Evolutionary conservation across 192 early-diverging fungal genomes (phyloP), one percentile per base, ranked within the genome.

Genomic region (Backusella psychrophila): DNA sequence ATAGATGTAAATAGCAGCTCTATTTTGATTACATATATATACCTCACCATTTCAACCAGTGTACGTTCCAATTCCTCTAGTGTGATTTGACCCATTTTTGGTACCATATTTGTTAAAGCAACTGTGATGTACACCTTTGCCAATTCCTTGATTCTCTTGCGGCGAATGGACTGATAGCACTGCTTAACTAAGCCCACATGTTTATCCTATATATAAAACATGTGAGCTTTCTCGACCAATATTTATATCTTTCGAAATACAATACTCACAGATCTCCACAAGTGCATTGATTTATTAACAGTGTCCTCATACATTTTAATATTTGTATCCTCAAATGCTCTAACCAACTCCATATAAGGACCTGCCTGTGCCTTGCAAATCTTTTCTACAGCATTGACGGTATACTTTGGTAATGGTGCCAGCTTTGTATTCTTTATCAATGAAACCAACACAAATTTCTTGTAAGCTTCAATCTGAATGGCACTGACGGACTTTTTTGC

Each of bases 101-200:
- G 82, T 6, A 89, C 89, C 76, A 96, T 94, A 69, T 94, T 91
- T 29, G 75, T 66, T 38, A 96, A 77, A 6, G 87, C 89, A n/a
- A 95, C 81, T 21, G 93, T 95, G 39, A 94, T 69, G 70, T 95
- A 93, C 14, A 94, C 94, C 68, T 92, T 81, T 1, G 94, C 94
- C 69, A 95, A 80, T 52, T 89, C 83, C 73, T 92, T 90, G 49
- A 95, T 92, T 39, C 85, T 92, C 36, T 84, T 78, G 33, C 85
- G 82, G 26, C 84, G 86, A 26, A 90, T 81, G 4, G 82, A 72
- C 19, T 69, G 59, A 21, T 85, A 29, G 71, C 85, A 88, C 66
- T 91, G 91, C 21, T 79, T 75, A 15, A 81, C 90, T 34, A 95
- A 81, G 23, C 94, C 94, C 38, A 84, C 72, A 78, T 94, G 94